These are phyloP conservation scores for Physocladia obscura DNA, from an alignment of 192 early-diverging fungal species.

Conservation along the genomic window DNA sequence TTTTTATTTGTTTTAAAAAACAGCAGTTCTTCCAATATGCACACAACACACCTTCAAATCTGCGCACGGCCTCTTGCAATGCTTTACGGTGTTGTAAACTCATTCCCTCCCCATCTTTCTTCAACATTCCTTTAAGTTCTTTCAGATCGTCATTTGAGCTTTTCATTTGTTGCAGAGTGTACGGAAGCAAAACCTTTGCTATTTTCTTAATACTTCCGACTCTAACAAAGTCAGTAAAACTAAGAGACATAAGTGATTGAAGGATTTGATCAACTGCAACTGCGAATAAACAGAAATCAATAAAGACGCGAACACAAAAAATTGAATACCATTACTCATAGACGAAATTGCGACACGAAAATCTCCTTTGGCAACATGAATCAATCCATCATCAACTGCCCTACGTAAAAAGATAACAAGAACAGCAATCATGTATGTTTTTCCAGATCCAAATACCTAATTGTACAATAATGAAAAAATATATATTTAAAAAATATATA, in stretches of 20 bases:
- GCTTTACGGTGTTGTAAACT: slow-evolving; percentile 8
- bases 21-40: background rate
- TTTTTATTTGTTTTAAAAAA: slow-evolving; percentile 39
- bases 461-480: background rate
- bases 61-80: slow-evolving; percentile 14
- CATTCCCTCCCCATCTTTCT: slow-evolving; percentile 32
- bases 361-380: slow-evolving; percentile 12
- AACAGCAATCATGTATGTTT: slow-evolving; percentile 44
- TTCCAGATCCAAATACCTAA: slow-evolving; percentile 49
- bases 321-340: slow-evolving; percentile 47
- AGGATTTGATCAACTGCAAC: slow-evolving; percentile 55
- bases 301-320: background rate
- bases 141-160: slow-evolving; percentile 59
- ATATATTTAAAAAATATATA: background rate
- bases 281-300: slow-evolving; percentile 12
- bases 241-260: slow-evolving; percentile 31
- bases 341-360: slow-evolving; percentile 40
- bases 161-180: slow-evolving; percentile 34
- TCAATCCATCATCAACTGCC: slow-evolving; percentile 20
- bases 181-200: slow-evolving; percentile 45
- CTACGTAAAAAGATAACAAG: slow-evolving; percentile 40
- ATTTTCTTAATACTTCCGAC: slow-evolving; percentile 56
- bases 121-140: slow-evolving; percentile 75
- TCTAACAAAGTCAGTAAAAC: slow-evolving; percentile 46
- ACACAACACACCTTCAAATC: slow-evolving; percentile 22